phyloP scores from a whole-genome alignment of 371 early-diverging fungal species.

The Mucor piriformis region DNA sequence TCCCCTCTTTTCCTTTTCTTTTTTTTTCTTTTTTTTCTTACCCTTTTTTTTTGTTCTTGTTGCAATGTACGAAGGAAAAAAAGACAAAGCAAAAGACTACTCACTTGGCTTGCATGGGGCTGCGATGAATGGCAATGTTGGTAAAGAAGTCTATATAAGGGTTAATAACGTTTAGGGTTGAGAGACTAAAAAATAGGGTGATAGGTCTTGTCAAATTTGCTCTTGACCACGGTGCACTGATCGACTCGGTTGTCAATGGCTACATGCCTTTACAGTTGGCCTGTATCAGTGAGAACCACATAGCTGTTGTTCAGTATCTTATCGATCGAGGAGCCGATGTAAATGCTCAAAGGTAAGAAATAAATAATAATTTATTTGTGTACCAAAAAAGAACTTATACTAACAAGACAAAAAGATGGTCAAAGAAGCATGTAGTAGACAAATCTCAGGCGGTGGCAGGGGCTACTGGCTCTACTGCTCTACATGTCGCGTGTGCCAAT shows the following conservation, averaged over 20 bases:
- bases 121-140: slow-evolving; percentile 67
- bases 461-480: slow-evolving; percentile 67
- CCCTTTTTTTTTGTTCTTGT: neutral
- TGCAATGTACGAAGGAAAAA: slow-evolving; percentile 30
- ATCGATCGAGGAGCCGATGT: slow-evolving; percentile 76
- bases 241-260: slow-evolving; percentile 71
- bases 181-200: neutral
- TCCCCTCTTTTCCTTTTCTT: neutral
- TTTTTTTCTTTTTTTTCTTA: neutral
- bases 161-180: too few relatives aligned
- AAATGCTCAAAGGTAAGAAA: slow-evolving; percentile 60
- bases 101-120: slow-evolving; percentile 64
- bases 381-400: neutral
- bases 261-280: slow-evolving; percentile 74
- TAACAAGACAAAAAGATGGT: slow-evolving; percentile 32
- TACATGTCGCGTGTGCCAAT: slow-evolving; percentile 79
- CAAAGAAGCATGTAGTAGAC: slow-evolving; percentile 29
- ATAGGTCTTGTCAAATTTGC: slow-evolving; percentile 72
- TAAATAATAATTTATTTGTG: neutral
- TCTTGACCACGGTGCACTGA: slow-evolving; percentile 70
- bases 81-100: slow-evolving; percentile 38
- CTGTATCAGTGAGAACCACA: slow-evolving; percentile 64
- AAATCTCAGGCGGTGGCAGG: slow-evolving; percentile 35
- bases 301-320: slow-evolving; percentile 69
- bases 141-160: slow-evolving; percentile 30